Evolutionary conservation across 805 yeast genomes (phyloP), one percentile per base, ranked within the genome.

Genomic region (Lipomyces chichibuensis): DNA sequence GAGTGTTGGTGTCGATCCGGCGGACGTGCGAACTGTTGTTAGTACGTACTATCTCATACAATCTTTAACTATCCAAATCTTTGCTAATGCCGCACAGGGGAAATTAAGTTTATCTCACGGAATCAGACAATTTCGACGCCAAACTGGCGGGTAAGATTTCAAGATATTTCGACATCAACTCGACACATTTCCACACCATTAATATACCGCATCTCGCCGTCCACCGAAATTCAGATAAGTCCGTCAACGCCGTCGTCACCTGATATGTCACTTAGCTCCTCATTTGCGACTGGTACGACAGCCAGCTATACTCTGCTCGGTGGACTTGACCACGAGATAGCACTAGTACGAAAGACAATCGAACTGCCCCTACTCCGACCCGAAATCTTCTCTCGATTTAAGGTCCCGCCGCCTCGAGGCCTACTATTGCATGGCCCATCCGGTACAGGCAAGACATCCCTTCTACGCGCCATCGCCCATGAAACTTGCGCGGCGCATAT

Each of bases 361-460:
- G 90, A 90, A 63, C 81, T 94, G 2, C 98, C 99, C 0, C 81
- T 95, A 32, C 86, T 88, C 67, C 86, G 86, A 65, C 97, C 98
- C 0, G 83, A 84, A 5, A 78, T 92, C 39, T 94, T 93, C 73
- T 82, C 88, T 7, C 87, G 90, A 63, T 95, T 94, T 80, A 92
- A 94, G n/a, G 88, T 92, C 23, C 83, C 88, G 8, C 98, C 99
- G 8, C 97, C 97, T 14, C 82, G 97, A 65, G 99, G 99, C 46
- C 87, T 94, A n/a, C 79, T 94, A 17, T 78, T 94, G 13, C 97
- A 94, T 79, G 99, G 99, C 0, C 97, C 98, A 2, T 95, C 98
- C 2, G 99, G 99, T 2, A 94, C 98, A 0, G 99, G 99, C 61
- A 94, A 94, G 76, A 90, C 98, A 0, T 86, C 93, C 91, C 82